A percentile compares a stretch with the other conserved stretches of the same genome.
Evolutionary conservation across 2,329 filamentous ascomycete species (phyloP).

Genomic region (Diaporthe ilicicola): DNA sequence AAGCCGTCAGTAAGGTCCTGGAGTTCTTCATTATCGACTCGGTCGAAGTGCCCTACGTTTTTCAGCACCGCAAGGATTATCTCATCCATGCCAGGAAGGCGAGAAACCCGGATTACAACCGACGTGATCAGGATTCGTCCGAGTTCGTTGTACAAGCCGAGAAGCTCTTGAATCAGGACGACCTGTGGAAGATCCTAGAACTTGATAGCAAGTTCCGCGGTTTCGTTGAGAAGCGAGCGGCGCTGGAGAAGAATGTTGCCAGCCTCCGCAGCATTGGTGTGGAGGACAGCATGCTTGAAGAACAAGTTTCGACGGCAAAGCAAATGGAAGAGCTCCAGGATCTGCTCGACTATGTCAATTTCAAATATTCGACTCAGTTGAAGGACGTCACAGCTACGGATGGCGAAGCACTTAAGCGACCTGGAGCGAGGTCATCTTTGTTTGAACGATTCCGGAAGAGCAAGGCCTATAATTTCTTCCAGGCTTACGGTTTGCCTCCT

Average conservation of each 20-base stretch:
- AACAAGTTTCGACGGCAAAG: constrained; percentile 80
- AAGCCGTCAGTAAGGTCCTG: constrained; percentile 88
- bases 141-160: constrained; percentile 81
- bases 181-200: constrained; percentile 95
- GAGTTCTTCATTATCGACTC: constrained; percentile 96
- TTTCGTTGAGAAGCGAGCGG: constrained; percentile 89
- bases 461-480: constrained; percentile 82
- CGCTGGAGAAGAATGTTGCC: constrained; percentile 80
- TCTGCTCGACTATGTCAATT: constrained; percentile 94
- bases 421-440: constrained; percentile 81
- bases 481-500: constrained; percentile 88
- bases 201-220: constrained; percentile 95
- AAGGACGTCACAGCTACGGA: constrained; percentile 78
- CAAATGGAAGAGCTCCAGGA: constrained; percentile 97
- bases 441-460: constrained; percentile 87
- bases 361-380: constrained; percentile 85
- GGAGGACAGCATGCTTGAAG: constrained; percentile 78
- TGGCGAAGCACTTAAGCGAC: constrained; percentile 74
- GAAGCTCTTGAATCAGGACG: constrained; percentile 89
- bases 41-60: constrained; percentile 96
- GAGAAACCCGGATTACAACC: constrained; percentile 62
- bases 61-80: constrained; percentile 98
- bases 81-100: constrained; percentile 87
- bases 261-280: constrained; percentile 73
- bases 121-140: constrained; percentile 74